Base-by-base conservation (phyloP, 2,329 filamentous ascomycete species). In the Neophaeococcomyces mojaviensis region DNA sequence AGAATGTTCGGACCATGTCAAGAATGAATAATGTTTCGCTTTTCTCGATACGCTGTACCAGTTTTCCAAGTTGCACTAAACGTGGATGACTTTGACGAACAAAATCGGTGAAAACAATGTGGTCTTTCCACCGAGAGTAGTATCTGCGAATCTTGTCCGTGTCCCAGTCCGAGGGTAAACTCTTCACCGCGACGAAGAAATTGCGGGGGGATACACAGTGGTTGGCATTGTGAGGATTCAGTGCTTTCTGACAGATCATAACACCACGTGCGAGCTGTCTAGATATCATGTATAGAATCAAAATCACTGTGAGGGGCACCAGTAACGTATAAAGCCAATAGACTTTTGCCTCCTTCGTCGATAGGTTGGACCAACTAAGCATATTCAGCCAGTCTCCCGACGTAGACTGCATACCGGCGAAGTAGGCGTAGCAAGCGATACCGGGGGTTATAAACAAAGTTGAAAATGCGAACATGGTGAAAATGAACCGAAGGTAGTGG, bases 251-350 rank as follows among this genome's bases (percentile, higher is more conserved):
- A 16, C 18, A 18, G n/a, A 37, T 13, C 22, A 24, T n/a, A 26
- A 36, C 19, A n/a, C 9, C 43, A n/a, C 19, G 18, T 26, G 33
- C 12, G 16, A 45, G 43, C n/a, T 36, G 19, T 30, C 43, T 22
- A 26, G 32, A 37, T n/a, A 37, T 20, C 12, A 30, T 15, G 26
- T 37, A 38, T 19, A 45, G 22, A 15, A 39, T 18, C 13, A 28
- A 16, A 12, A 16, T 26, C 26, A 36, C 43, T 16, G 30, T 26
- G 8, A 15, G 30, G 8, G 43, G 43, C 33, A 39, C 33, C 15
- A 30, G n/a, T 16, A 39, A 13, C 12, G 33, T 28, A 20, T 45
- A 45, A 24, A 45, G 19, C 43, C 43, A 45, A 20, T 45, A 45
- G 16, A 39, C 3, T 26, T 28, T 20, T 10, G 26, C 43, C 12